A percentile compares a stretch with the other conserved stretches of the same genome.
Conservation (phyloP, 495 filamentous ascomycete species). For the Penicillium mononematosum region DNA sequence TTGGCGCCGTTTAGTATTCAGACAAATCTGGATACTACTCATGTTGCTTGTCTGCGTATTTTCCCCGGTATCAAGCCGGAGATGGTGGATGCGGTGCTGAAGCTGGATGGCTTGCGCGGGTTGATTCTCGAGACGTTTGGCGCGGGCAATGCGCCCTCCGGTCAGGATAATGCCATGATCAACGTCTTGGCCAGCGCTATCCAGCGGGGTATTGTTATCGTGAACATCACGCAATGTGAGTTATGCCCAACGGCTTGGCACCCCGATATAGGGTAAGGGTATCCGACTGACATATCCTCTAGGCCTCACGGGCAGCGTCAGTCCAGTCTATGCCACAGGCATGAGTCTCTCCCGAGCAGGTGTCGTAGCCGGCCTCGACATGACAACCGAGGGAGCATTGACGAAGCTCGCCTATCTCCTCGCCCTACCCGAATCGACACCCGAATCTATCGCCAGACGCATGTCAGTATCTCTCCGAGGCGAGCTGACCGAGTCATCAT, state of each 20-base stretch:
- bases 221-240: conserved; percentile 91
- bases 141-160: conserved; percentile 87
- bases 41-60: conserved; percentile 90
- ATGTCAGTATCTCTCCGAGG: conserved; percentile 81
- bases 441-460: conserved; percentile 59
- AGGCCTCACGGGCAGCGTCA: conserved; percentile 79
- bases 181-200: conserved; percentile 77
- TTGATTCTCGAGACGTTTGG: conserved; percentile 94
- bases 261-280: neutral
- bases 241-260: neutral
- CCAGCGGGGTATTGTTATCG: conserved; percentile 76
- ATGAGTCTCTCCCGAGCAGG: conserved; percentile 83
- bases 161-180: conserved; percentile 78
- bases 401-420: conserved; percentile 92
- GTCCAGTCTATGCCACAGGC: conserved; percentile 87
- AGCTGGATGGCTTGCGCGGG: conserved; percentile 73
- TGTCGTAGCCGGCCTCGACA: conserved; percentile 87
- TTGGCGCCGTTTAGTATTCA: conserved; percentile 76
- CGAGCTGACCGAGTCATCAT: conserved; percentile 76
- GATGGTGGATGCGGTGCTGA: conserved; percentile 88
- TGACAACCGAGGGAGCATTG: conserved; percentile 91
- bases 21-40: conserved; percentile 75
- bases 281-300: neutral
- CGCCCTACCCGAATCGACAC: conserved; percentile 60
- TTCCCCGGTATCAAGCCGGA: conserved; percentile 95